A percentile compares a stretch with the other conserved stretches of the same genome.
Evolutionary conservation across 2,329 filamentous ascomycete species (phyloP).

Genomic region (Monilinia fructicola): DNA sequence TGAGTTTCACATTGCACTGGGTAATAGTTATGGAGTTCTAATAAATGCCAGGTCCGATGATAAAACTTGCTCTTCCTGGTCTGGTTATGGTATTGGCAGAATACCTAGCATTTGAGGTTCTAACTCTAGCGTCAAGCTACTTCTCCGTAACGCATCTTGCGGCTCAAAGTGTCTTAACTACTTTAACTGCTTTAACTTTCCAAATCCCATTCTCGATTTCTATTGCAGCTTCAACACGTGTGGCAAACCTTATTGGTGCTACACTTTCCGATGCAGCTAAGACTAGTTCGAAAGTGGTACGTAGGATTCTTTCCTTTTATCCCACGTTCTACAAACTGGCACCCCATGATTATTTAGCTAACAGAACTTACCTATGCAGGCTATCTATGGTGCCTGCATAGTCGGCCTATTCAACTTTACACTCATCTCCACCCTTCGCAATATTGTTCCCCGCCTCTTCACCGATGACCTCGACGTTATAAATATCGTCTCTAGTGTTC

Average conservation of each 20-base stretch:
- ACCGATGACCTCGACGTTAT: slow-evolving; percentile 72
- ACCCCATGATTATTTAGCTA: slow-evolving; percentile 6
- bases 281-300: slow-evolving; percentile 69
- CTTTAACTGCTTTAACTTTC: slow-evolving; percentile 76
- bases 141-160: slow-evolving; percentile 79
- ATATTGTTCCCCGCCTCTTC: slow-evolving; percentile 74
- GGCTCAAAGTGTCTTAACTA: slow-evolving; percentile 82
- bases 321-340: background rate
- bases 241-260: slow-evolving; percentile 90
- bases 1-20: slow-evolving; percentile 25
- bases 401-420: slow-evolving; percentile 79
- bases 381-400: slow-evolving; percentile 62
- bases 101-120: slow-evolving; percentile 87
- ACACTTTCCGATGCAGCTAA: slow-evolving; percentile 78
- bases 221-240: slow-evolving; percentile 82
- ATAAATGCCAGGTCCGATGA: slow-evolving; percentile 61
- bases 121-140: slow-evolving; percentile 79
- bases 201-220: slow-evolving; percentile 90
- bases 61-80: slow-evolving; percentile 81
- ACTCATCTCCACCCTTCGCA: slow-evolving; percentile 66
- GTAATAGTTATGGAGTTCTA: slow-evolving; percentile 19
- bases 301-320: slow-evolving; percentile 19
- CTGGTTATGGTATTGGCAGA: slow-evolving; percentile 94
- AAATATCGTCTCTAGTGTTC: slow-evolving; percentile 62
- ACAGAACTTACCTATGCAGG: slow-evolving; percentile 39